A percentile compares a stretch with the other conserved stretches of the same genome.
These are phyloP conservation scores for Fusarium pilosicola DNA, from an alignment of 2,329 filamentous ascomycete species.

Conservation along the genomic window DNA sequence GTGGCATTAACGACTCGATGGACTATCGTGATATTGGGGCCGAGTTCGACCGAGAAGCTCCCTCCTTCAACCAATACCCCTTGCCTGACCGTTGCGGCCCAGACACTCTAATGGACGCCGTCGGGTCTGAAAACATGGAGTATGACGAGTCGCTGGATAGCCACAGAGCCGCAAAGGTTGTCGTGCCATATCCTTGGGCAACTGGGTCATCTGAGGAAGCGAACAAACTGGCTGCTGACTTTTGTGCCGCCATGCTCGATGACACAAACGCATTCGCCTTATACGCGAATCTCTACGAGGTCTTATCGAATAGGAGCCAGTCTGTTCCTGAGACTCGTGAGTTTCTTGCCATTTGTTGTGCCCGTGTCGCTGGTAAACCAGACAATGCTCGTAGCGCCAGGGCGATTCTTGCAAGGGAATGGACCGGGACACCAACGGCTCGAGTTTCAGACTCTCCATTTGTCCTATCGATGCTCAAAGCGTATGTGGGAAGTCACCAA, in stretches of 20 bases:
- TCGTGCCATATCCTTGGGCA: constrained; percentile 29
- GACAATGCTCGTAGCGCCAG: constrained; percentile 26
- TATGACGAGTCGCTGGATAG: neutral
- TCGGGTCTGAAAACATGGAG: constrained; percentile 12
- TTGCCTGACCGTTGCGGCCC: neutral
- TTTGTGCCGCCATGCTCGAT: constrained; percentile 40
- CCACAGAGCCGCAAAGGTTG: neutral
- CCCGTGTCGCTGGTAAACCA: constrained; percentile 33
- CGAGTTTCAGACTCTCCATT: constrained; percentile 13
- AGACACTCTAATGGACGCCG: neutral
- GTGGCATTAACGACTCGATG: constrained; percentile 6
- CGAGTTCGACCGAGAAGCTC: neutral
- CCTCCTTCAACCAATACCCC: neutral
- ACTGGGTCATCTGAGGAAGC: constrained; percentile 21
- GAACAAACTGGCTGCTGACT: constrained; percentile 42
- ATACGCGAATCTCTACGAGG: constrained; percentile 26
- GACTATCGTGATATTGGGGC: constrained; percentile 1
- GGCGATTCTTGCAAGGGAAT: constrained; percentile 19
- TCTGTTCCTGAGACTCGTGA: constrained; percentile 5
- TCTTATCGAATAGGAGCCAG: neutral
- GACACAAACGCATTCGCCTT: constrained; percentile 39
- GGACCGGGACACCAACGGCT: neutral
- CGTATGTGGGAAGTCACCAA: constrained; percentile 22
- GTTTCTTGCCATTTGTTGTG: constrained; percentile 32
- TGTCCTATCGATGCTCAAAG: constrained; percentile 32